Evolutionary conservation across 805 yeast genomes (phyloP).

Genomic region (Isabelozyma rhagii): DNA sequence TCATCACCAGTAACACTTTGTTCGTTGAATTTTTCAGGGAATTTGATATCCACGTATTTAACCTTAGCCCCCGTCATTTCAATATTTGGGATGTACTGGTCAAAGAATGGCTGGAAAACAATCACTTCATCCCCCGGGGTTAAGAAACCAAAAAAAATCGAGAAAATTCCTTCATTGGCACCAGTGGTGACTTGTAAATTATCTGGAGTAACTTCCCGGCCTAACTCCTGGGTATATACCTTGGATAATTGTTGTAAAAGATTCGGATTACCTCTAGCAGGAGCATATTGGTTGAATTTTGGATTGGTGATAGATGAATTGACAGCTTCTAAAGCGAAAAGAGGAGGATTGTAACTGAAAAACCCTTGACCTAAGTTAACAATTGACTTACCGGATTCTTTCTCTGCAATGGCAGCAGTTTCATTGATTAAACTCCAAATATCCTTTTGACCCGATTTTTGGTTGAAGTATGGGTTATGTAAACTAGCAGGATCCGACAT

Average conservation of each 20-base stretch:
- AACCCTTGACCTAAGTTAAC: conserved; percentile 96
- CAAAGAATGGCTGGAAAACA: conserved; percentile 96
- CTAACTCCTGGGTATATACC: conserved; percentile 68
- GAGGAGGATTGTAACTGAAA: conserved; percentile 93
- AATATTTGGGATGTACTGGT: conserved; percentile 92
- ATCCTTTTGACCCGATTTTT: conserved; percentile 69
- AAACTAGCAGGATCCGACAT: conserved; percentile 13
- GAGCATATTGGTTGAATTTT: conserved; percentile 87
- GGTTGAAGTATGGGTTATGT: conserved; percentile 62
- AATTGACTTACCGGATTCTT: conserved; percentile 68
- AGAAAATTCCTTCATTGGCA: conserved; percentile 92
- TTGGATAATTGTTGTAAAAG: conserved; percentile 67
- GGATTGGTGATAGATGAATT: conserved; percentile 70
- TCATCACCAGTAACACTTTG: conserved; percentile 75
- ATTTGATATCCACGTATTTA: conserved; percentile 80
- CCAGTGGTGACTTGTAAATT: conserved; percentile 89
- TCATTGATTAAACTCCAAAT: conserved; percentile 96
- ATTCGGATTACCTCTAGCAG: conserved; percentile 80
- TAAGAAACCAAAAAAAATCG: conserved; percentile 81
- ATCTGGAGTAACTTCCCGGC: conserved; percentile 50
- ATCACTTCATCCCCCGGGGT: conserved; percentile 91
- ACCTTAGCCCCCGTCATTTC: conserved; percentile 92
- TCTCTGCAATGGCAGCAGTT: conserved; percentile 82
- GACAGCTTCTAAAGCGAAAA: conserved; percentile 85
- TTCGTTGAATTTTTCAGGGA: conserved; percentile 67